phyloP scores from a whole-genome alignment of 306 rosid genomes.

The Quercus robur region DNA sequence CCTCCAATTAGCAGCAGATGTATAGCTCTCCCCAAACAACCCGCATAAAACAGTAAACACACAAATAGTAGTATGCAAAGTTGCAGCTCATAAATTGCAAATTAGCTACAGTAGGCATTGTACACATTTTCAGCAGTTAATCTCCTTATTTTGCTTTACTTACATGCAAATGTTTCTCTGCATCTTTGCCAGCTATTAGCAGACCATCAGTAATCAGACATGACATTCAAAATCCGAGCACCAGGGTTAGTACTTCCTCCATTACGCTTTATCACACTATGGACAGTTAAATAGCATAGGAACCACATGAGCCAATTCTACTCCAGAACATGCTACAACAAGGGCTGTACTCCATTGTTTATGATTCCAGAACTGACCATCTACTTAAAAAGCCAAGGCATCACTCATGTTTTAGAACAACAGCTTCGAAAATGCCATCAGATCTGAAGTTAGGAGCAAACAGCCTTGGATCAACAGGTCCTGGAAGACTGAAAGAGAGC shows the following conservation, averaged over 20 bases:
- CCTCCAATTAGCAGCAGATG: no score
- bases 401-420: constrained; percentile 42
- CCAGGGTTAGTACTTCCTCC: neutral
- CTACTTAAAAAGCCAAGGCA: neutral
- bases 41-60: no score
- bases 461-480: constrained; percentile 82
- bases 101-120: no score
- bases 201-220: neutral
- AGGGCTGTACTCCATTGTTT: no score
- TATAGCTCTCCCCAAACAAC: no score
- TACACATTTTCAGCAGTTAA: neutral
- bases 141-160: neutral
- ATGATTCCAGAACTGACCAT: no score
- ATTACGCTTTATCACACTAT: no score
- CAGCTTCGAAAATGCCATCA: constrained; percentile 76
- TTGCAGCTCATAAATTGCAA: no score
- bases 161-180: neutral
- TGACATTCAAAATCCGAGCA: neutral
- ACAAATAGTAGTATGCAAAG: no score
- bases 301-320: neutral
- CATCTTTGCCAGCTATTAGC: neutral
- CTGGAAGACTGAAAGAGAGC: constrained; percentile 68
- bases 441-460: constrained; percentile 61
- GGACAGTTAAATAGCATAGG: neutral
- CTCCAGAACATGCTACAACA: no score